Base-by-base conservation (phyloP, 345 rosid genomes). In the Salix dunnii region DNA sequence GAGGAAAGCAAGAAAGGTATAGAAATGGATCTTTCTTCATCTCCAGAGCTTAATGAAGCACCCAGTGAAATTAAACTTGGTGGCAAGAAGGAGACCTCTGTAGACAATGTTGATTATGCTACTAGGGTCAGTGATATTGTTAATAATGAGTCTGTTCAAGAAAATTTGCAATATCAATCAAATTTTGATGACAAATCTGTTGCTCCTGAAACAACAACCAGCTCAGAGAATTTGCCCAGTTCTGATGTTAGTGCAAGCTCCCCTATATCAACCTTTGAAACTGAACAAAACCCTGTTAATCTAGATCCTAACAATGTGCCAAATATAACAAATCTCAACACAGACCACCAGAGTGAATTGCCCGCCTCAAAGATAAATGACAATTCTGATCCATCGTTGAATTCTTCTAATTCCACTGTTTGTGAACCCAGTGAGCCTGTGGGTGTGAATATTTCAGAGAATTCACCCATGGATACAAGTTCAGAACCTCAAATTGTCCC, bases 31-130 rank as follows among this genome's bases (percentile, higher is more conserved):
- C 63, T 71, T 82, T 68, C 81, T 63, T 71, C 85, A 35, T 73
- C 86, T 78, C 55, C 80, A 11, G 84, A 79, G 86, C 79, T 55
- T 80, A 68, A 83, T 76, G 89, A 85, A 60, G 80, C 75, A 51
- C 58, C 80, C 9, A 70, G 73, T 43, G 87, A 85, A 76, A 69
- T 78, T 84, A 71, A 64, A 76, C 69, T 67, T 51, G 80, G 72
- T 66, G 66, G 78, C 74, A 85, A 72, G 53, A 60, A 71, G 35
- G 89, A 77, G 42, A 53, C 27, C 27, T 73, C 74, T 27, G 64
- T 28, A 27, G 88, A 62, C 42, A 74, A 73, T 80, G 80, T 74
- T 46, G 63, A 73, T 17, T 30, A 70, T 70, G 28, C 84, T 67
- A 60, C 80, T 58, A 79, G 72, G 77, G 81, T 46, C 60, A 27